Evolutionary conservation across 2,329 filamentous ascomycete genomes (phyloP).

Genomic region (Coniochaeta ligniaria): DNA sequence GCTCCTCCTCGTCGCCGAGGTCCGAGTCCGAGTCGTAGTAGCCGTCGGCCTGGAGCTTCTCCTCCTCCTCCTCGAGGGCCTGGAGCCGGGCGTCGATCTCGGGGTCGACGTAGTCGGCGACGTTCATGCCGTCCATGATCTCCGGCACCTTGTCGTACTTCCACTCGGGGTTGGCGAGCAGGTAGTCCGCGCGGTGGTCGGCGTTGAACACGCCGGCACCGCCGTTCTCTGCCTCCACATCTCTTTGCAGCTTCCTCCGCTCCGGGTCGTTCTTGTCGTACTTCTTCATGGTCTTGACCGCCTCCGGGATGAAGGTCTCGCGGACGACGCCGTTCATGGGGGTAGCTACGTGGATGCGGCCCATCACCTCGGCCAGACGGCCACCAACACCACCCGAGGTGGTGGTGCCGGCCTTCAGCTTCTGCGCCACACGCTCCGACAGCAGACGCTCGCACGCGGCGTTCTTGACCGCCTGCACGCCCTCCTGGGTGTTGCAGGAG

Average conservation of each 20-base stretch:
- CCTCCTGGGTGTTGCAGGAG: slow-evolving; percentile 91
- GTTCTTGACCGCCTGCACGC: slow-evolving; percentile 92
- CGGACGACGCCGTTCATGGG: slow-evolving; percentile 74
- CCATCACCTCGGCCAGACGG: slow-evolving; percentile 82
- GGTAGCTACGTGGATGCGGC: slow-evolving; percentile 93
- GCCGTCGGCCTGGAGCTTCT: slow-evolving; percentile 82
- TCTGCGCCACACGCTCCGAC: slow-evolving; percentile 88
- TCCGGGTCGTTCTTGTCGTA: slow-evolving; percentile 89
- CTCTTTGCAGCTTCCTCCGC: slow-evolving; percentile 70
- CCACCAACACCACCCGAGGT: slow-evolving; percentile 69
- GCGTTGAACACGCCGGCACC: slow-evolving; percentile 95
- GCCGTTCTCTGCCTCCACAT: slow-evolving; percentile 86
- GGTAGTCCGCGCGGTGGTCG: slow-evolving; percentile 82
- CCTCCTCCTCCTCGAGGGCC: slow-evolving; percentile 91
- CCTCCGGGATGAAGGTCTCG: slow-evolving; percentile 85
- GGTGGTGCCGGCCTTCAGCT: slow-evolving; percentile 85
- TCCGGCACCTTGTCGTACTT: slow-evolving; percentile 94
- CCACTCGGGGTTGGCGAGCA: slow-evolving; percentile 85
- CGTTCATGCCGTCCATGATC: slow-evolving; percentile 90
- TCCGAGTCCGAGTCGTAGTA: slow-evolving; percentile 84
- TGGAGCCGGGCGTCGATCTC: slow-evolving; percentile 92
- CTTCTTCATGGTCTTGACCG: slow-evolving; percentile 71
- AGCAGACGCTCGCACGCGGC: slow-evolving; percentile 88
- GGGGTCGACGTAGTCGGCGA: slow-evolving; percentile 94
- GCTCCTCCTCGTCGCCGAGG: slow-evolving; percentile 82